Evolutionary conservation across 2,329 filamentous ascomycete genomes (phyloP), one percentile per base, ranked within the genome.

Genomic region (Neoascochyta sp.): DNA sequence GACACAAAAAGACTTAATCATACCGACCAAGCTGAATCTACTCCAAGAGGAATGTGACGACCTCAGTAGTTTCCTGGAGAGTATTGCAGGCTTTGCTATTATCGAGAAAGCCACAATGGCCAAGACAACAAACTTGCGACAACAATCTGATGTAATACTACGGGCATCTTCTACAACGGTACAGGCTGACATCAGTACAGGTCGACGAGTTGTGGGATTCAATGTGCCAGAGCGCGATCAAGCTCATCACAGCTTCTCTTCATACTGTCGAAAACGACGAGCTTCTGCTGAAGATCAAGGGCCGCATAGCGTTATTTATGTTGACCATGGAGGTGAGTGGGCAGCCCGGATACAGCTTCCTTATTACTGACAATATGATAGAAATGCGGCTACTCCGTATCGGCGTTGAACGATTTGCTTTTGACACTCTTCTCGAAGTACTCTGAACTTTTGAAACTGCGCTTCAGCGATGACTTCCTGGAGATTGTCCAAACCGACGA

Each of bases 161-260:
- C 9, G 20, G 20, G 5, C 10, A 3, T 15, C 3, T 28, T 10
- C n/a, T n/a, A n/a, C n/a, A n/a, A n/a, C n/a, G n/a, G 4, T 9
- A 3, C 0, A 13, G 7, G 15, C 39, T 43, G 24, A 45, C 18
- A 5, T 16, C 15, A 9, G 20, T 16, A 24, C 16, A 89, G 84
- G 80, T 95, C n/a, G 92, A 98, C 55, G 92, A 96, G 63, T 70
- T 98, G 2, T 98, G 92, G 92, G 90, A 96, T 52, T 95, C 89
- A 0, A 92, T 96, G 86, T 96, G 90, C 56, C 86, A 89, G 53
- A 81, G 83, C 24, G 83, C 86, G 1, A 87, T 96, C 45, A 76
- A 74, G 7, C 70, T 96, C 26, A 93, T 94, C 41, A 81, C 82
- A 1, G 86, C 82, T 47, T 83, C 86, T 0, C 69, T 98, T 4